These are phyloP conservation scores for Wallacemonas collosoma DNA, from an alignment of 208 protist species.

Conservation along the genomic window DNA sequence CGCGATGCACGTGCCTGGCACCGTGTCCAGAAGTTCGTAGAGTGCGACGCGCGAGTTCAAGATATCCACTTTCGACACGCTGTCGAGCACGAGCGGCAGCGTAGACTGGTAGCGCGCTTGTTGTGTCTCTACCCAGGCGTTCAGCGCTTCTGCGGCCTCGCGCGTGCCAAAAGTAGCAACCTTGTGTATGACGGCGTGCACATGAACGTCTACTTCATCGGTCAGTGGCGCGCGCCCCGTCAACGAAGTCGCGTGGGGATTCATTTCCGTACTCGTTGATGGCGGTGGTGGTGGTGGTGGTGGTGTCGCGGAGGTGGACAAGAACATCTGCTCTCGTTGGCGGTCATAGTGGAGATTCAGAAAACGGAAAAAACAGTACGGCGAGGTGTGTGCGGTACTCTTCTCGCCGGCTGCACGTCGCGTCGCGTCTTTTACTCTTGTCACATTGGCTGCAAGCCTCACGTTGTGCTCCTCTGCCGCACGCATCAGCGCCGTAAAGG, in stretches of 20 bases:
- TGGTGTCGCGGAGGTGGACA: slow-evolving; percentile 14
- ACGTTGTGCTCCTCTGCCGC: slow-evolving; percentile 39
- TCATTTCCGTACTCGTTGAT: background rate
- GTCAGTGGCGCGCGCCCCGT: too few species aligned
- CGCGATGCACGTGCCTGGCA: slow-evolving; percentile 36
- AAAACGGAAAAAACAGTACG: slow-evolving; percentile 41
- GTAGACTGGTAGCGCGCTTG: slow-evolving; percentile 16
- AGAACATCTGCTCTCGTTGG: slow-evolving; percentile 33
- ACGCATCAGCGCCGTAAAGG: slow-evolving; percentile 57
- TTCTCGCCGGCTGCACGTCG: background rate
- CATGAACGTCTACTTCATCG: slow-evolving; percentile 18
- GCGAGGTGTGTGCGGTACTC: background rate
- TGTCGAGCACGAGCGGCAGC: slow-evolving; percentile 65
- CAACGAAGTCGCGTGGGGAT: too few species aligned
- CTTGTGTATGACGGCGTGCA: slow-evolving; percentile 86
- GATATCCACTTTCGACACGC: slow-evolving; percentile 47
- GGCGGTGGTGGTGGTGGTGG: too few species aligned
- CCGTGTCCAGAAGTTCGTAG: slow-evolving; percentile 47
- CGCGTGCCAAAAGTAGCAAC: slow-evolving; percentile 57
- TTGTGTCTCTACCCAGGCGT: slow-evolving; percentile 34
- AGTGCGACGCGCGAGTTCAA: slow-evolving; percentile 55
- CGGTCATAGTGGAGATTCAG: slow-evolving; percentile 61
- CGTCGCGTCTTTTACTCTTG: background rate
- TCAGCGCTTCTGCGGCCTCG: slow-evolving; percentile 41
- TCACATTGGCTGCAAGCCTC: background rate